These are phyloP conservation scores for Schwanniomyces yamadae DNA, from an alignment of 805 yeast genomes.

Conservation along the genomic window DNA sequence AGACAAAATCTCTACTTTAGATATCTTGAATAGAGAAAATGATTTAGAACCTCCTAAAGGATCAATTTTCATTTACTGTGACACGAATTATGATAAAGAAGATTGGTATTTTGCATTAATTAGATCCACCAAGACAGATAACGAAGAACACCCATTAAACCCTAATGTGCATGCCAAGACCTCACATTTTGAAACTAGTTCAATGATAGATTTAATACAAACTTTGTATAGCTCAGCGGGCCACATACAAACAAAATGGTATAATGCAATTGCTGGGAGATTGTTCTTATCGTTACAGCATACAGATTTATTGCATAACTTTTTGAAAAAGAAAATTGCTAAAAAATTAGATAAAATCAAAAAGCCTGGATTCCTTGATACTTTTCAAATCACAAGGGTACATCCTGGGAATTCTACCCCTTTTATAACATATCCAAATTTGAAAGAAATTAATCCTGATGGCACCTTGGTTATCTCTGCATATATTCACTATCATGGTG, in stretches of 20 bases:
- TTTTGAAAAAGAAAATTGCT: conserved; percentile 57
- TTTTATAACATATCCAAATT: conserved; percentile 65
- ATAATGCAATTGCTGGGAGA: conserved; percentile 85
- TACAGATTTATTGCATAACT: conserved; percentile 63
- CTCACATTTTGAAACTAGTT: conserved; percentile 65
- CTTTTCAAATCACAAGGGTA: conserved; percentile 69
- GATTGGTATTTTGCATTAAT: conserved; percentile 89
- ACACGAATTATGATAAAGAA: conserved; percentile 79
- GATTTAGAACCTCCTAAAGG: conserved; percentile 35
- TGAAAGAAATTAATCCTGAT: conserved; percentile 71
- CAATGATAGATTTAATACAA: conserved; percentile 72
- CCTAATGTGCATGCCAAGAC: conserved; percentile 72
- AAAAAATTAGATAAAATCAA: conserved; percentile 76
- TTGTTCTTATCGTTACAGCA: conserved; percentile 73
- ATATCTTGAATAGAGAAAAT: conserved; percentile 21
- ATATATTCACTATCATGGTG: conserved; percentile 70
- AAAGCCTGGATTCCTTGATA: conserved; percentile 85
- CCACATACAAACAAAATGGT: conserved; percentile 82
- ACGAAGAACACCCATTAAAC: conserved; percentile 16
- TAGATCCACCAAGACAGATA: conserved; percentile 60
- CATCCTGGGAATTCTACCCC: conserved; percentile 83
- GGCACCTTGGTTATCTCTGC: conserved; percentile 68
- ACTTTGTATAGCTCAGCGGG: conserved; percentile 79
- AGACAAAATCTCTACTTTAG: conserved; percentile 22
- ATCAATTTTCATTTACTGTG: conserved; percentile 65